Conservation (phyloP, 1,284 basidiomycete species). For the Thelephora terrestris region DNA sequence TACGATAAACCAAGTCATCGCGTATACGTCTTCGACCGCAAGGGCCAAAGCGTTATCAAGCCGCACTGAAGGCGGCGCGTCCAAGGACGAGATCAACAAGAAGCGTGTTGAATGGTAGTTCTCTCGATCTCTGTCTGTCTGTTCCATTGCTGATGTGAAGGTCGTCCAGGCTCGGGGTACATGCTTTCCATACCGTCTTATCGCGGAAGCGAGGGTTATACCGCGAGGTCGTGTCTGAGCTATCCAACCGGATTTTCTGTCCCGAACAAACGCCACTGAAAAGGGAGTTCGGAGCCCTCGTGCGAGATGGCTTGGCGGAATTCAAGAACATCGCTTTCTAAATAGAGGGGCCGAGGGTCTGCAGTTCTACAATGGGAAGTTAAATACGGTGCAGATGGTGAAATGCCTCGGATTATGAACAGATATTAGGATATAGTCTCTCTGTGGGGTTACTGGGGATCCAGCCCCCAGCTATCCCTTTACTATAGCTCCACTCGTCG, state of each 20-base stretch:
- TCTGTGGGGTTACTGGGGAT: conserved; percentile 58
- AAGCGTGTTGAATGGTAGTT: conserved; percentile 49
- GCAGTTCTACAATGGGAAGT: no score
- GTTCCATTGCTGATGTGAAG: neutral
- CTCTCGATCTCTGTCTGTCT: neutral
- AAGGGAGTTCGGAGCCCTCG: conserved; percentile 35
- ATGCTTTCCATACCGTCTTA: conserved; percentile 65
- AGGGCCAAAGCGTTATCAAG: conserved; percentile 37
- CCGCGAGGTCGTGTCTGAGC: conserved; percentile 30
- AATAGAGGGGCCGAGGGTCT: neutral
- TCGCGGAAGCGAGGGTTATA: conserved; percentile 44
- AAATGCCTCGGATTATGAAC: conserved; percentile 14
- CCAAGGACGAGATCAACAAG: conserved; percentile 33
- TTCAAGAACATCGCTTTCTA: conserved; percentile 15
- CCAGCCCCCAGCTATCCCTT: conserved; percentile 60
- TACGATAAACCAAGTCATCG: conserved; percentile 48
- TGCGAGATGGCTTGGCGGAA: conserved; percentile 32
- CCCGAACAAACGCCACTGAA: conserved; percentile 31
- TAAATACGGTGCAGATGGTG: no score
- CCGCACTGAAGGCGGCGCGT: conserved; percentile 27
- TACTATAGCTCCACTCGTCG: conserved; percentile 70
- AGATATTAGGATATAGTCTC: conserved; percentile 50
- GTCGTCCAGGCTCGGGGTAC: conserved; percentile 61
- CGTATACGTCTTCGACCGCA: conserved; percentile 43
- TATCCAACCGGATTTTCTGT: conserved; percentile 41